phyloP scores from a whole-genome alignment of 2,329 filamentous ascomycete species.

The Zasmidium citrigriseum region DNA sequence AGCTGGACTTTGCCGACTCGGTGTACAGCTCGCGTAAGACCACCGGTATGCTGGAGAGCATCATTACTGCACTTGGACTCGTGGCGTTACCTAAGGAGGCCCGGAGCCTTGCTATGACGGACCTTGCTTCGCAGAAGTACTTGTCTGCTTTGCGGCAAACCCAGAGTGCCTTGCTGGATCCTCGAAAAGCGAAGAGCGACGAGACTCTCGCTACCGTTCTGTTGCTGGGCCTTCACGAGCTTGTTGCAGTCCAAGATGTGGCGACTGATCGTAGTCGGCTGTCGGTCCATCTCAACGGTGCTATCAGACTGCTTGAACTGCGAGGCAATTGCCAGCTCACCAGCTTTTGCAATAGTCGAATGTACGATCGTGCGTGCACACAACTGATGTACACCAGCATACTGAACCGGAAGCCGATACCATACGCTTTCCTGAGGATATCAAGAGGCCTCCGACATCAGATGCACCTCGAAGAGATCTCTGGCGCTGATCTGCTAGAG shows the following conservation, averaged over 20 bases:
- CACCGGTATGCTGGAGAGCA: conserved; percentile 7
- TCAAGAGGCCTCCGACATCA: not conserved
- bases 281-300: conserved; percentile 9
- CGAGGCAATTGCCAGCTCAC: conserved; percentile 7
- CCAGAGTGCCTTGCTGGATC: conserved; percentile 5
- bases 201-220: conserved; percentile 11
- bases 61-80: conserved; percentile 9
- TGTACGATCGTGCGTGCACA: conserved; percentile 5
- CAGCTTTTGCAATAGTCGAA: conserved; percentile 2
- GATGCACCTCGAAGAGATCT: conserved; percentile 10
- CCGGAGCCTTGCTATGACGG: not conserved
- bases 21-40: conserved; percentile 1
- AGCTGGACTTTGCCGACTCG: conserved; percentile 9
- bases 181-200: conserved; percentile 3
- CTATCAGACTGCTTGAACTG: conserved; percentile 10
- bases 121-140: conserved; percentile 2
- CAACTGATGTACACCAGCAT: conserved; percentile 2
- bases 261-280: not conserved
- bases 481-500: conserved; percentile 4
- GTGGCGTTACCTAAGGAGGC: not conserved
- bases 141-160: conserved; percentile 5
- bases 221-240: conserved; percentile 9
- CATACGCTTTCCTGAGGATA: not conserved
- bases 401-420: conserved; percentile 1
- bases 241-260: conserved; percentile 1